Conservation (phyloP, 1,284 basidiomycete species). For the Uromyces viciae-fabae region DNA sequence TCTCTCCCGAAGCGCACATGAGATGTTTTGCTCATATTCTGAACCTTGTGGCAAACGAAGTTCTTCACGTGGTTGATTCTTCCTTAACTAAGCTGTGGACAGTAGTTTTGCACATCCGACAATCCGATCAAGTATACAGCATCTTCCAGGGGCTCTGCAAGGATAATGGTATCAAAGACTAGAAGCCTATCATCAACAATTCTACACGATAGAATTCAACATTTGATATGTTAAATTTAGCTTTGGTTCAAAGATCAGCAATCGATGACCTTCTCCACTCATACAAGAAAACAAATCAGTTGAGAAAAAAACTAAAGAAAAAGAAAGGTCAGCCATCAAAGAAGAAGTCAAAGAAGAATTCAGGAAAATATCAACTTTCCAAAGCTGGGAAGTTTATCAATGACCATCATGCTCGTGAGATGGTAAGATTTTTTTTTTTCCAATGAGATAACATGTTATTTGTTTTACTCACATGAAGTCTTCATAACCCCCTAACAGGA, state of each 20-base stretch:
- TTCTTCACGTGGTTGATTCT: not conserved
- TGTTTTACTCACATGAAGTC: not conserved
- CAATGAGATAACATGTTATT: not conserved
- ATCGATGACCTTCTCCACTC: not conserved
- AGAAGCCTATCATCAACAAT: not conserved
- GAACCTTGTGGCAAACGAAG: not conserved
- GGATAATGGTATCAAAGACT: not conserved
- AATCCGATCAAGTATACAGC: not conserved
- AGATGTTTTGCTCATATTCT: not conserved
- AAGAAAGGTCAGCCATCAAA: not conserved
- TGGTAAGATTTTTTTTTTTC: not conserved
- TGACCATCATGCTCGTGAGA: not conserved
- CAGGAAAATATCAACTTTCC: not conserved
- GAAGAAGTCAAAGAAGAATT: not conserved
- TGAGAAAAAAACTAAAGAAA: not conserved
- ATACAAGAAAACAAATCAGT: not conserved
- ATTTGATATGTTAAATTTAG: not conserved
- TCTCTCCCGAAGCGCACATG: not conserved
- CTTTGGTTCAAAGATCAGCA: not conserved
- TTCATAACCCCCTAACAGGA: not conserved
- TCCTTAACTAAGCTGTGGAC: not conserved
- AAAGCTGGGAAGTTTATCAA: not conserved
- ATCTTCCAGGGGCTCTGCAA: not conserved
- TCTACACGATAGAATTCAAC: not conserved
- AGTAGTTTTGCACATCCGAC: not conserved